phyloP scores from a whole-genome alignment of 768 basidiomycete species.

The Collybia mongolica region DNA sequence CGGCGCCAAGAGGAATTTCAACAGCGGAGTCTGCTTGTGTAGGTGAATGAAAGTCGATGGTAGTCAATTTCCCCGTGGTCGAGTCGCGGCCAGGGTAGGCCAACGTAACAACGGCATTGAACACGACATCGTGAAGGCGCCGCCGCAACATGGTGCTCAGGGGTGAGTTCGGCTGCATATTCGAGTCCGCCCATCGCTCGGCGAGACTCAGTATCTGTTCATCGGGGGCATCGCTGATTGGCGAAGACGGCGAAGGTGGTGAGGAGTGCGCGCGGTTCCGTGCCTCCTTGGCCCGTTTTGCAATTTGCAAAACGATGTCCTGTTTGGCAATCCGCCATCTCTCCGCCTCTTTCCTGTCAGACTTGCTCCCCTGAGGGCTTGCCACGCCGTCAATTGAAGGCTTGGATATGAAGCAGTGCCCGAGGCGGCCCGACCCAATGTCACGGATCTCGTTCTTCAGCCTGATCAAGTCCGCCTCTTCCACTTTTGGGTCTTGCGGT shows the following conservation, averaged over 20 bases:
- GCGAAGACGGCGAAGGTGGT: constrained; percentile 21
- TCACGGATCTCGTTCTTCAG: constrained; percentile 79
- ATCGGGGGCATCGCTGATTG: constrained; percentile 41
- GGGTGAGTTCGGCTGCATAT: constrained; percentile 60
- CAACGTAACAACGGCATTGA: constrained; percentile 54
- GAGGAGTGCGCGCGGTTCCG: constrained; percentile 18
- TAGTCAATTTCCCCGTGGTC: constrained; percentile 24
- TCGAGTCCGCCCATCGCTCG: constrained; percentile 67
- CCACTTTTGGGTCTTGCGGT: constrained; percentile 35
- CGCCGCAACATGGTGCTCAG: constrained; percentile 60
- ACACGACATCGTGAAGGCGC: constrained; percentile 63
- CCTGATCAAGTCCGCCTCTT: constrained; percentile 51
- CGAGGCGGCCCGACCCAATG: constrained; percentile 61
- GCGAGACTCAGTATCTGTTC: constrained; percentile 56
- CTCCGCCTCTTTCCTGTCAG: constrained; percentile 38
- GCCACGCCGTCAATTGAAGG: constrained; percentile 19
- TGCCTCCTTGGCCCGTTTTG: constrained; percentile 60
- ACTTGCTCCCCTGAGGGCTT: constrained; percentile 15
- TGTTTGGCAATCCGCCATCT: constrained; percentile 56
- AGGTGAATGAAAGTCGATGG: constrained; percentile 22
- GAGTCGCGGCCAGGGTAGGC: constrained; percentile 48
- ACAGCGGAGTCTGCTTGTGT: constrained; percentile 12
- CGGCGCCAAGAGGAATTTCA: constrained; percentile 23
- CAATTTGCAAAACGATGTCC: constrained; percentile 75
- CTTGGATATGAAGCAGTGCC: constrained; percentile 49